Conservation (phyloP, 2,329 filamentous ascomycete species). For the Microdochium bolleyi region DNA sequence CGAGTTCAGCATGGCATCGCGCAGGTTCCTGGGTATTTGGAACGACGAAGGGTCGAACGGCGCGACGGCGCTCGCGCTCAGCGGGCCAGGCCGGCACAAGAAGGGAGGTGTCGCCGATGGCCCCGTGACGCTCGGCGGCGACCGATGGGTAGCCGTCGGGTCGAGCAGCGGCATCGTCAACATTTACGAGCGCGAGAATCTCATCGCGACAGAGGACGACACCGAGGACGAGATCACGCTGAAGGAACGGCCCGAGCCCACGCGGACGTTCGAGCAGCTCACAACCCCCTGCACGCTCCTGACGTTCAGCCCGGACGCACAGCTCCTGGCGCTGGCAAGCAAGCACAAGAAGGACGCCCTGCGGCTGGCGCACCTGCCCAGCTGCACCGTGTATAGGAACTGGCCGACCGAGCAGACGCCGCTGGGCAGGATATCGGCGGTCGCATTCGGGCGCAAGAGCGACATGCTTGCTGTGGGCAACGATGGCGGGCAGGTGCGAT, state of each 20-base stretch:
- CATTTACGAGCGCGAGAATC: conserved; percentile 68
- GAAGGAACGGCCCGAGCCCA: conserved; percentile 62
- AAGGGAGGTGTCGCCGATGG: background rate
- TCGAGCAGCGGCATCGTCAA: conserved; percentile 85
- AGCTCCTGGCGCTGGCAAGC: conserved; percentile 80
- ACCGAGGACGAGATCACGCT: conserved; percentile 36
- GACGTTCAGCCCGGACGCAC: conserved; percentile 79
- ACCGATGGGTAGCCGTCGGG: conserved; percentile 69
- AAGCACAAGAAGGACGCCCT: conserved; percentile 83
- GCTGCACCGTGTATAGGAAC: conserved; percentile 89
- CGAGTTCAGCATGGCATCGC: conserved; percentile 69
- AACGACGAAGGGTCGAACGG: conserved; percentile 83
- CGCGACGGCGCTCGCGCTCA: conserved; percentile 74
- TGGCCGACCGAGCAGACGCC: conserved; percentile 93
- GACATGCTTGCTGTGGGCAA: conserved; percentile 79
- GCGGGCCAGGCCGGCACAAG: conserved; percentile 43
- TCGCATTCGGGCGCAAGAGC: conserved; percentile 59
- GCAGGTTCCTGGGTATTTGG: conserved; percentile 74
- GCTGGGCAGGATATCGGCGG: conserved; percentile 70
- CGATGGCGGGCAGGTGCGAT: conserved; percentile 75
- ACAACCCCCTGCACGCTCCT: conserved; percentile 77
- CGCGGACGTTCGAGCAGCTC: conserved; percentile 72
- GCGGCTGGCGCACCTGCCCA: conserved; percentile 80
- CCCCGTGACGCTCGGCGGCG: background rate
- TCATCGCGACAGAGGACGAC: conserved; percentile 75